phyloP scores from a whole-genome alignment of 192 early-diverging fungal species.

The Backusella macrospora region DNA sequence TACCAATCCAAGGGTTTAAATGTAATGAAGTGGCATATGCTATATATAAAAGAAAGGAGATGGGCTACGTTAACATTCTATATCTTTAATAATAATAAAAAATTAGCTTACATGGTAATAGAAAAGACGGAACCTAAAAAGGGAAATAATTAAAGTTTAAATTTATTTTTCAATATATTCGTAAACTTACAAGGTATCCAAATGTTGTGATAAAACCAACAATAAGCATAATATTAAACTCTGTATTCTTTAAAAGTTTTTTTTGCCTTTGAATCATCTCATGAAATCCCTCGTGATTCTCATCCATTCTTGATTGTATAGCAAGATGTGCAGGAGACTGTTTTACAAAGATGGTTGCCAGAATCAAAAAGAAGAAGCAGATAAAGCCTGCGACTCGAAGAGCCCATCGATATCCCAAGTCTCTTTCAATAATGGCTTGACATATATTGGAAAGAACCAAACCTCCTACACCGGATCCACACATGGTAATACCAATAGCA shows the following conservation, averaged over 20 bases:
- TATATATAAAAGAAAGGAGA: not conserved
- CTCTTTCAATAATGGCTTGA: constrained; percentile 61
- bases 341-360: constrained; percentile 41
- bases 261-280: constrained; percentile 19
- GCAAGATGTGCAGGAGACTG: constrained; percentile 25
- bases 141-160: constrained; percentile 38
- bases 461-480: constrained; percentile 76
- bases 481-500: constrained; percentile 55
- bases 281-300: constrained; percentile 22
- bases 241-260: constrained; percentile 39
- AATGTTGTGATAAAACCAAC: constrained; percentile 49
- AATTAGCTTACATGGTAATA: constrained; percentile 31
- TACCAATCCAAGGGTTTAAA: constrained; percentile 38
- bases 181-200: constrained; percentile 42
- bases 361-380: constrained; percentile 46
- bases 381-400: constrained; percentile 64
- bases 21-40: constrained; percentile 26
- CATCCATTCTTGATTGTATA: constrained; percentile 25
- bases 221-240: constrained; percentile 36
- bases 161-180: constrained; percentile 28
- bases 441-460: constrained; percentile 62
- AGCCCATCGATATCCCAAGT: constrained; percentile 63
- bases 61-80: not conserved
- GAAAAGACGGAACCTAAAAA: constrained; percentile 40
- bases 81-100: not conserved